A percentile compares a stretch with the other conserved stretches of the same genome.
phyloP scores from a whole-genome alignment of 306 rosid species.

The Oxytropis ochrocephala region DNA sequence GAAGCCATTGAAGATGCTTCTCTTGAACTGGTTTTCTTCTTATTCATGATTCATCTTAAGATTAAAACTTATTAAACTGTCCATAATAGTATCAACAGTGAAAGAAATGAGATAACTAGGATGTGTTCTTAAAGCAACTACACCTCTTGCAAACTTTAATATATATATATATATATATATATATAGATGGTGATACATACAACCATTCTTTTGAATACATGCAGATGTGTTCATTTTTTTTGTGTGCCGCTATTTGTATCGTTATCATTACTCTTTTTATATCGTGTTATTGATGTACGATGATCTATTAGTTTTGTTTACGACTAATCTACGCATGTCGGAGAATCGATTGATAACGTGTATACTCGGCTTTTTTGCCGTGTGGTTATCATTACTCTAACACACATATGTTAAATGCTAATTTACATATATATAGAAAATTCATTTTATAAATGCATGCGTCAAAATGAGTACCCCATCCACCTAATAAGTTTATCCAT shows the following conservation, averaged over 20 bases:
- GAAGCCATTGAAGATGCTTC: conserved; percentile 1
- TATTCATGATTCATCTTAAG: background rate
- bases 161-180: no score
- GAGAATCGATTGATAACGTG: no score
- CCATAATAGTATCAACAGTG: background rate
- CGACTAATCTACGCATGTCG: no score
- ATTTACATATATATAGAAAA: background rate
- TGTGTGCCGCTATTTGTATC: background rate
- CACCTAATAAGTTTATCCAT: conserved; percentile 19
- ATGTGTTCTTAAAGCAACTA: conserved; percentile 8
- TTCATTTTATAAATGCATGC: conserved; percentile 13
- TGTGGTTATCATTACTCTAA: background rate
- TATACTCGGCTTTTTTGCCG: no score
- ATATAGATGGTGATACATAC: background rate
- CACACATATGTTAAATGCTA: background rate
- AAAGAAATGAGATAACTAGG: background rate
- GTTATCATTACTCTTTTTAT: background rate
- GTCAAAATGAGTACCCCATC: background rate
- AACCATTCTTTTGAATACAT: background rate
- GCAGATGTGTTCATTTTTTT: background rate
- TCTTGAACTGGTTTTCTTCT: background rate
- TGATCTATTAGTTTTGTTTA: no score
- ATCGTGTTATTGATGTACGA: no score
- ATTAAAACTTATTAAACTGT: conserved; percentile 7
- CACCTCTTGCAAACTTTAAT: conserved; percentile 5